Evolutionary conservation across 2,329 filamentous ascomycete species (phyloP).

Genomic region (Diaporthe ilicicola): DNA sequence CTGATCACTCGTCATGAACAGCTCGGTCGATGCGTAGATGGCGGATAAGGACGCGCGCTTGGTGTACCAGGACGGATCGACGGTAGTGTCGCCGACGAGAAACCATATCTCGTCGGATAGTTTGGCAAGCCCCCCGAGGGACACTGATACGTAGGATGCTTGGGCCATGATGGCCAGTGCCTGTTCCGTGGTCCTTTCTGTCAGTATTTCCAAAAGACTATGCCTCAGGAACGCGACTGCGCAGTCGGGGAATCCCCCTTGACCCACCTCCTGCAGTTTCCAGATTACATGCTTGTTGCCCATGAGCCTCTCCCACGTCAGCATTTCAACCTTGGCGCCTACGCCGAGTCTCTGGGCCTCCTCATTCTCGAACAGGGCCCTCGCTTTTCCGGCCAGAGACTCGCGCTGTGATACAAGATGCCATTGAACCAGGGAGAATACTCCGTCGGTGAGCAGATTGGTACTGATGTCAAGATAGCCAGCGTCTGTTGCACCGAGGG

Average conservation of each 20-base stretch:
- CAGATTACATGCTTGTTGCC: constrained; percentile 77
- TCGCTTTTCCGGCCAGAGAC: constrained; percentile 57
- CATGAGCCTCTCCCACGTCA: constrained; percentile 80
- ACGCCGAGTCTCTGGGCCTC: constrained; percentile 52
- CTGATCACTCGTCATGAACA: constrained; percentile 93
- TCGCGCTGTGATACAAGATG: constrained; percentile 75
- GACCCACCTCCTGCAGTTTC: constrained; percentile 84
- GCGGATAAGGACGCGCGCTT: constrained; percentile 65
- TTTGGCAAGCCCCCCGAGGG: constrained; percentile 79
- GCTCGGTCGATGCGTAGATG: constrained; percentile 77
- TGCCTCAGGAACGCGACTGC: neutral
- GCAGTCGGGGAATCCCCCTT: neutral
- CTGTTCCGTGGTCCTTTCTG: constrained; percentile 51
- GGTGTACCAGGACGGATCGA: constrained; percentile 89
- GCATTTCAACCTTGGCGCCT: constrained; percentile 70
- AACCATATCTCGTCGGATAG: constrained; percentile 95
- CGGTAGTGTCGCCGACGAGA: constrained; percentile 80
- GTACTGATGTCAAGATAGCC: constrained; percentile 89
- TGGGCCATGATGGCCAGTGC: constrained; percentile 92
- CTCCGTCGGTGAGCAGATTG: constrained; percentile 80
- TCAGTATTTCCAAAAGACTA: constrained; percentile 4
- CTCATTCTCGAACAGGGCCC: constrained; percentile 49
- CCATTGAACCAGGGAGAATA: constrained; percentile 83
- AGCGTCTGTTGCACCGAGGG: constrained; percentile 80
- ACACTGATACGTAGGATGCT: constrained; percentile 77